Evolutionary conservation across 805 yeast species (phyloP).

Genomic region (Candida chauliodis): DNA sequence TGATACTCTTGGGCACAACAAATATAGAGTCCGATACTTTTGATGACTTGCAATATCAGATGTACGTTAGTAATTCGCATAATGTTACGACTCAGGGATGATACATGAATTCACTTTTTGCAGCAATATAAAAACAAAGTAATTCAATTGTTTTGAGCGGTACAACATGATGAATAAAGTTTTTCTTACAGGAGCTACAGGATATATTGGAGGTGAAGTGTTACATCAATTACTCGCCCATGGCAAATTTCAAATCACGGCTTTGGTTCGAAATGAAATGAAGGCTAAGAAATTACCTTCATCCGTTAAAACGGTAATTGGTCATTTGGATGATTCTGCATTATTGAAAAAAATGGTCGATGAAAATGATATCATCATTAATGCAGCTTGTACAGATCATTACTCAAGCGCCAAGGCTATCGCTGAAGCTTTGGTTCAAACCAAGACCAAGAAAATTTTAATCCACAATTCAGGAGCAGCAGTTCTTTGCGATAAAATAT

Average conservation of each 20-base stretch:
- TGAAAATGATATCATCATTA: slow-evolving; percentile 25
- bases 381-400: slow-evolving; percentile 29
- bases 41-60: too few species aligned
- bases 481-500: slow-evolving; percentile 20
- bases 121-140: slow-evolving; percentile 1
- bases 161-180: slow-evolving; percentile 14
- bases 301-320: slow-evolving; percentile 20
- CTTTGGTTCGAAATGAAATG: slow-evolving; percentile 19
- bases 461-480: slow-evolving; percentile 37
- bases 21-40: too few species aligned
- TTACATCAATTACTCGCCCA: slow-evolving; percentile 18
- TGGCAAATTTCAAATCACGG: slow-evolving; percentile 17
- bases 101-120: neutral
- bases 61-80: too few species aligned
- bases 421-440: slow-evolving; percentile 16
- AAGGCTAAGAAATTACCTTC: slow-evolving; percentile 16
- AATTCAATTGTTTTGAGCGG: neutral
- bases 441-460: slow-evolving; percentile 17
- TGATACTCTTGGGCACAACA: too few species aligned
- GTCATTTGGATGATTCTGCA: slow-evolving; percentile 17
- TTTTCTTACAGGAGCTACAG: slow-evolving; percentile 31
- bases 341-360: slow-evolving; percentile 16
- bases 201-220: slow-evolving; percentile 15
- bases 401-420: slow-evolving; percentile 19
- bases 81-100: neutral